Percentiles rank a stretch among this genome's conserved stretches.
Evolutionary conservation across 371 early-diverging fungal species (phyloP).

Genomic region (Funneliformis caledonium): DNA sequence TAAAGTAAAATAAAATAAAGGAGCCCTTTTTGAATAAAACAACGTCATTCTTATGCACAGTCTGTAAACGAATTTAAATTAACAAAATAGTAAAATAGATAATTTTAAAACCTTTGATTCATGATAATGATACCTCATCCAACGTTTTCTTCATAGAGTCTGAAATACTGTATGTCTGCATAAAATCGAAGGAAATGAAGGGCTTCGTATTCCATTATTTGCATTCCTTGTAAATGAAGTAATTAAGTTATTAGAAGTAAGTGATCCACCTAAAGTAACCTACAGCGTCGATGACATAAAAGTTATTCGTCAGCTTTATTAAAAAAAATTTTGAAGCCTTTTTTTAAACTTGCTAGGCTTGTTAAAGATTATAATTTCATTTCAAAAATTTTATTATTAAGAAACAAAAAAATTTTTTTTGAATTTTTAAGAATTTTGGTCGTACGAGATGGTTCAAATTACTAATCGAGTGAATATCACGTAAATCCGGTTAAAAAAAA

Average conservation of each 20-base stretch:
- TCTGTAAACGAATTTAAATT: background rate
- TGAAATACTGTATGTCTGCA: background rate
- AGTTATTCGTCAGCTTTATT: background rate
- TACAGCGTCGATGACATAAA: background rate
- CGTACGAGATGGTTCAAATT: too few relatives aligned
- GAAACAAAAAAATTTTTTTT: too few relatives aligned
- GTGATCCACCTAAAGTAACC: background rate
- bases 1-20: too few relatives aligned
- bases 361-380: background rate
- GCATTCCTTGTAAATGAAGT: background rate
- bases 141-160: background rate
- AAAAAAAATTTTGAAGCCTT: background rate
- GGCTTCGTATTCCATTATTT: background rate
- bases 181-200: background rate
- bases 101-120: background rate
- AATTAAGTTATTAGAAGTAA: background rate
- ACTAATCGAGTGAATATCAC: too few relatives aligned
- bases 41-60: conserved; percentile 70
- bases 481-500: too few relatives aligned
- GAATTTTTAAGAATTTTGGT: too few relatives aligned
- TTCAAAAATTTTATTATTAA: too few relatives aligned
- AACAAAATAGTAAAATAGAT: background rate
- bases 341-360: background rate
- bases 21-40: conserved; percentile 94
- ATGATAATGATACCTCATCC: conserved; percentile 5